These are phyloP conservation scores for Dentipellis sp. DNA, from an alignment of 768 basidiomycete species.

Conservation along the genomic window DNA sequence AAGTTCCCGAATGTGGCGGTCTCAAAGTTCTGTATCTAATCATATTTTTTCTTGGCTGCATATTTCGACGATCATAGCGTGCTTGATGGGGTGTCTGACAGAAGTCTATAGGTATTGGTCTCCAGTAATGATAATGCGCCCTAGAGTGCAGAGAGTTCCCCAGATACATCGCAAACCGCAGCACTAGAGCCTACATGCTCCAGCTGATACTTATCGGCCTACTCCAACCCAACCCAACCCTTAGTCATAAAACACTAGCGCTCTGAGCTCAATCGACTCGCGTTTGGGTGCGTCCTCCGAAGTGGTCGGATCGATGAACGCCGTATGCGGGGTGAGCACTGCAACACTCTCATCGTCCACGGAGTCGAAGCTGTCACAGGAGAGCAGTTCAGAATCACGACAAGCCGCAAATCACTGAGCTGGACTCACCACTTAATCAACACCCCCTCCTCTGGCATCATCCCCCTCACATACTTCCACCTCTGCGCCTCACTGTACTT, in stretches of 20 bases:
- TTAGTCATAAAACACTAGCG: conserved; percentile 52
- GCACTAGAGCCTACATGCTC: too few species aligned
- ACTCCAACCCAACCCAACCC: too few species aligned
- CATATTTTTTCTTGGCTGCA: too few species aligned
- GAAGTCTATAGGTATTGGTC: too few species aligned
- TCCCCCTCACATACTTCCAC: conserved; percentile 38
- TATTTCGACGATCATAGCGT: too few species aligned
- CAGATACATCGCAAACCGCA: too few species aligned
- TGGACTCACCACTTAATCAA: conserved; percentile 36
- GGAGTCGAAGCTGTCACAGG: conserved; percentile 23
- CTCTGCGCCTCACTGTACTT: conserved; percentile 28
- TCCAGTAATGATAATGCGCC: too few species aligned
- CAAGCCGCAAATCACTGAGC: not conserved
- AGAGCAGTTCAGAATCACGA: not conserved
- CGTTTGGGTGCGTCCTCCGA: conserved; percentile 38
- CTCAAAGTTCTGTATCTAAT: too few species aligned
- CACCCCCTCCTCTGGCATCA: conserved; percentile 37
- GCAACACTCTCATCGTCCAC: conserved; percentile 35
- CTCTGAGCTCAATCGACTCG: conserved; percentile 54
- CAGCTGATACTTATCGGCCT: too few species aligned
- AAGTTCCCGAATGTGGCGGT: too few species aligned
- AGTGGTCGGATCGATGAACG: conserved; percentile 45
- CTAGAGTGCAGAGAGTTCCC: too few species aligned
- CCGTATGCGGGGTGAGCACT: conserved; percentile 51
- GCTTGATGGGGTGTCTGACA: too few species aligned